Conservation (phyloP, 257 asterid genomes). For the Solanum pimpinellifolium region DNA sequence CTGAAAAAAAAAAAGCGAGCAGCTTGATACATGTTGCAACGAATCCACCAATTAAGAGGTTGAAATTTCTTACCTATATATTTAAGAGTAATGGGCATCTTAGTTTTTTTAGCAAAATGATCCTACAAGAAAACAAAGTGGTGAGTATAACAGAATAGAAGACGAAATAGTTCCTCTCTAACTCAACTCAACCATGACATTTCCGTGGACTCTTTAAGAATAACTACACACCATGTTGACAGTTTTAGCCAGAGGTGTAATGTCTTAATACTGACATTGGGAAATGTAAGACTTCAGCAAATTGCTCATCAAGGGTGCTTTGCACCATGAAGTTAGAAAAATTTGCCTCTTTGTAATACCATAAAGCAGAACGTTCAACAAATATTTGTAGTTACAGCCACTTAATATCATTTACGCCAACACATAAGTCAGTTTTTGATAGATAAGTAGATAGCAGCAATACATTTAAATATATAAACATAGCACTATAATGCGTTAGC, state of each 20-base stretch:
- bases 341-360: background rate
- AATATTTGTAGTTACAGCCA: background rate
- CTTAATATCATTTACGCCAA: background rate
- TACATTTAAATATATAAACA: background rate
- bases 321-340: background rate
- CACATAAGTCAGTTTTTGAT: background rate
- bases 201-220: background rate
- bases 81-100: conserved; percentile 42
- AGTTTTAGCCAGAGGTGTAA: background rate
- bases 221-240: background rate
- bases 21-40: background rate
- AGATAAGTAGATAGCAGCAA: background rate
- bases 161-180: conserved; percentile 1
- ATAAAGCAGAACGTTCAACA: background rate
- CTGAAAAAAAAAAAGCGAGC: conserved; percentile 17
- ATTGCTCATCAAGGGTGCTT: background rate
- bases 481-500: background rate
- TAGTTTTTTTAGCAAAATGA: conserved; percentile 23
- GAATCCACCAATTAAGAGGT: background rate
- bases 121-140: conserved; percentile 21
- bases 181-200: background rate
- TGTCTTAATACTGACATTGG: background rate
- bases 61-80: conserved; percentile 43
- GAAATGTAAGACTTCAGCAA: background rate
- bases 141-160: background rate